phyloP scores from a whole-genome alignment of 108 stramenopile species.

The Thalassiosira profunda region DNA sequence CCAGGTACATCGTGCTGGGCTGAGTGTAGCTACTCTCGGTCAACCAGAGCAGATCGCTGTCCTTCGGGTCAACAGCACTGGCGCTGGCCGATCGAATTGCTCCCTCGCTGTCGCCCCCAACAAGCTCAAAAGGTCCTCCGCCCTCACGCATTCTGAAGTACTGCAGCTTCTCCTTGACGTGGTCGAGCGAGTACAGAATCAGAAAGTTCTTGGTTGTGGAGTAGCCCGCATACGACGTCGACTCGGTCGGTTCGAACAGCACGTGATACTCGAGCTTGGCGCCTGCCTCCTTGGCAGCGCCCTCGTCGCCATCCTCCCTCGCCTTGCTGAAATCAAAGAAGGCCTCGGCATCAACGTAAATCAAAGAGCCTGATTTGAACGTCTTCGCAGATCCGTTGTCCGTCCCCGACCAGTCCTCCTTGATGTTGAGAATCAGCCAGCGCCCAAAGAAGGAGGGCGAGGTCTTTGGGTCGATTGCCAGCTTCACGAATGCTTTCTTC shows the following conservation, averaged over 20 bases:
- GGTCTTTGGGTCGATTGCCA: conserved; percentile 80
- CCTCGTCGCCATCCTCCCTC: conserved; percentile 47
- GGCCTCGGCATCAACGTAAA: conserved; percentile 58
- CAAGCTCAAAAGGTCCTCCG: conserved; percentile 53
- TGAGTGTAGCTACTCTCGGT: conserved; percentile 72
- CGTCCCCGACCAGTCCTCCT: conserved; percentile 80
- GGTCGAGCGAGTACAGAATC: conserved; percentile 78
- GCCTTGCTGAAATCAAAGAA: conserved; percentile 68
- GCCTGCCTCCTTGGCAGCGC: conserved; percentile 8
- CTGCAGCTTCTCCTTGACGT: conserved; percentile 81
- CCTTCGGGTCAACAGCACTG: conserved; percentile 64
- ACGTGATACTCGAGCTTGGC: conserved; percentile 55
- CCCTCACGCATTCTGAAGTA: conserved; percentile 75
- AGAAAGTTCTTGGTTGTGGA: conserved; percentile 84
- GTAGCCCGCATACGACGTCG: conserved; percentile 73
- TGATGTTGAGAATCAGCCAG: conserved; percentile 69
- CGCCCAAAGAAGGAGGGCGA: conserved; percentile 62
- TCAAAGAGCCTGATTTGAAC: conserved; percentile 72
- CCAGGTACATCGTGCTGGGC: conserved; percentile 73
- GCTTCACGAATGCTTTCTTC: conserved; percentile 57
- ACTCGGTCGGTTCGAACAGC: conserved; percentile 81
- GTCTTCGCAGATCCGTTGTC: conserved; percentile 54
- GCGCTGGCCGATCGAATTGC: conserved; percentile 66
- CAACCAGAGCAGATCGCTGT: conserved; percentile 77
- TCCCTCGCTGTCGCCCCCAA: conserved; percentile 62